Base-by-base conservation (phyloP, 164 flowering plant species). In the Macadamia tetraphylla region DNA sequence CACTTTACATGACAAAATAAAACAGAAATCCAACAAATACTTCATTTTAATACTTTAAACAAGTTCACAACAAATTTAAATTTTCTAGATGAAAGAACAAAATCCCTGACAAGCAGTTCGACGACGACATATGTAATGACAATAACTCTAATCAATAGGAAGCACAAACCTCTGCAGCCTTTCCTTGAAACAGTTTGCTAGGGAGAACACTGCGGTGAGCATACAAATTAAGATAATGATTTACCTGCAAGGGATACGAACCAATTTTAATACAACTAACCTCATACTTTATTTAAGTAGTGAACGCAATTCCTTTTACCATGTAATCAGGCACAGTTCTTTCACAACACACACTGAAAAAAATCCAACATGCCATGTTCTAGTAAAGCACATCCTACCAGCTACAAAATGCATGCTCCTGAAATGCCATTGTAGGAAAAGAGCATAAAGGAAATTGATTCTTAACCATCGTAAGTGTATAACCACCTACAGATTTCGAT, bases 151-250 rank as follows among this genome's bases (percentile, higher is more conserved):
- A 49, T 31, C 65, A 18, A 9, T 6, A 69, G 12, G 49, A 31
- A 74, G 46, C 46, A 73, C 84, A 64, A 70, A 89, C 98, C 95
- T 91, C 87, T 43, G 83, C 73, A 66, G 84, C 79, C 65, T 81
- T 84, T 70, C 83, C 92, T 72, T 76, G 88, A 68, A 83, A 81
- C 70, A 87, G 80, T 72, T 85, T 76, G 81, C 98, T 94, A 9
- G 99, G 97, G 29, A 80, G 84, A 63, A 85, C 76, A 59, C 99
- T 90, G 59, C 78, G 65, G 53, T 79, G 81, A 63, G 84, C 75
- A 80, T 88, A 83, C 67, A 88, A 72, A 67, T 71, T 78, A 58
- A 90, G 83, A 77, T 88, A 90, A 61, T 89, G 91, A 63, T 81
- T 82, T 18, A 89, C 79, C 99, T 92, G 87, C 85, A 83, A 65